Conservation (phyloP, 768 basidiomycete species). For the Boletales sp. region DNA sequence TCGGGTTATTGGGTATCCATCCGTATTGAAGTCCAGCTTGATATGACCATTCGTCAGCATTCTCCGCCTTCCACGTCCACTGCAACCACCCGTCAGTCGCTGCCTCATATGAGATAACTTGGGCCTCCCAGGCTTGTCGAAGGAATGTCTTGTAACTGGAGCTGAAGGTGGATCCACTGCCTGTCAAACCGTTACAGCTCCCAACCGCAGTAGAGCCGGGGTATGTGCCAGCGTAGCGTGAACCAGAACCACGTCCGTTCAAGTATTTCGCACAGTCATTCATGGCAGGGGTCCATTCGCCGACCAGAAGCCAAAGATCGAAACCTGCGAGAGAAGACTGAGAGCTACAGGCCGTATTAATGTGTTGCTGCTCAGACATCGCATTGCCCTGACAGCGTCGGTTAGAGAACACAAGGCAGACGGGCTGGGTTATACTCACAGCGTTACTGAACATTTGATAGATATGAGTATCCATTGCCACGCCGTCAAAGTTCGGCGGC, state of each 20-base stretch:
- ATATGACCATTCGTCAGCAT: slow-evolving; percentile 88
- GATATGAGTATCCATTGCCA: slow-evolving; percentile 76
- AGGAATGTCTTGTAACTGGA: slow-evolving; percentile 78
- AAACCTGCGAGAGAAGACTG: slow-evolving; percentile 45
- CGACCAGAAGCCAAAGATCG: slow-evolving; percentile 78
- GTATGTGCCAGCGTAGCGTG: slow-evolving; percentile 61
- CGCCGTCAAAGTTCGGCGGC: slow-evolving; percentile 52
- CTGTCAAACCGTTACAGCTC: slow-evolving; percentile 71
- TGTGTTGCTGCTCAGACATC: slow-evolving; percentile 52
- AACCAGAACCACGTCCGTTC: slow-evolving; percentile 75
- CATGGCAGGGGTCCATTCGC: slow-evolving; percentile 81
- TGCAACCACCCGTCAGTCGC: slow-evolving; percentile 68
- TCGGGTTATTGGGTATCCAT: slow-evolving; percentile 75
- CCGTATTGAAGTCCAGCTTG: slow-evolving; percentile 74
- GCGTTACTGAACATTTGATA: slow-evolving; percentile 69
- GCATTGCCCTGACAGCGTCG: slow-evolving; percentile 38
- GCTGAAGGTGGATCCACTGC: slow-evolving; percentile 72
- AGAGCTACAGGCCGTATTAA: slow-evolving; percentile 52
- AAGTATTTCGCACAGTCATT: slow-evolving; percentile 64
- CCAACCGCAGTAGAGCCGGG: slow-evolving; percentile 66
- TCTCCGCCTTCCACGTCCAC: slow-evolving; percentile 85
- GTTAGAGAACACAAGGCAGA: not conserved
- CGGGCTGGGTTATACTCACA: slow-evolving; percentile 36
- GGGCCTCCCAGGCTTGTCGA: slow-evolving; percentile 81
- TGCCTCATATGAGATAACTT: slow-evolving; percentile 67